A percentile compares a stretch with the other conserved stretches of the same genome.
phyloP scores from a whole-genome alignment of 225 moss, liverwort and hornwort species.

The Polytrichum commune region DNA sequence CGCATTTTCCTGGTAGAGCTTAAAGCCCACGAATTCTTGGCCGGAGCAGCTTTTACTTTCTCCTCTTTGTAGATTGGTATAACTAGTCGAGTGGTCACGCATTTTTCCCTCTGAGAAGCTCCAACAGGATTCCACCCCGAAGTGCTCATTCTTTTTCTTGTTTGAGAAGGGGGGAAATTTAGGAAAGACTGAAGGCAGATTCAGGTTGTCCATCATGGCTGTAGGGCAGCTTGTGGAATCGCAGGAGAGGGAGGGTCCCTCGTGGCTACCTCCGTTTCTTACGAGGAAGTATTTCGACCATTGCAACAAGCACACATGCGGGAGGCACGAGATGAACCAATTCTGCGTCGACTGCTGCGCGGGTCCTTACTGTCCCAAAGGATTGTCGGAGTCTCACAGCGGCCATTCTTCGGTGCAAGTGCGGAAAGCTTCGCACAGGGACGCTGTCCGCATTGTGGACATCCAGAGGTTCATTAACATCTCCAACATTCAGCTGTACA shows the following conservation, averaged over 20 bases:
- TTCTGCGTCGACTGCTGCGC: constrained; percentile 3
- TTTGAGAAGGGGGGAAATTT: too few species aligned
- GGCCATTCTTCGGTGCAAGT: constrained; percentile 5
- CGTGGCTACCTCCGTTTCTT: constrained; percentile 3
- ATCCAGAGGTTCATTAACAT: constrained; percentile 7
- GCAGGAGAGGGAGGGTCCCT: constrained; percentile 5
- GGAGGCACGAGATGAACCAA: constrained; percentile 11
- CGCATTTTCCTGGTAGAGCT: too few species aligned
- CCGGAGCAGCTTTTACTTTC: too few species aligned
- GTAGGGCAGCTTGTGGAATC: too few species aligned
- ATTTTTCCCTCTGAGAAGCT: too few species aligned
- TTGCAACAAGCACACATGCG: constrained; percentile 5
- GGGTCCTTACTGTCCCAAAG: constrained; percentile 8
- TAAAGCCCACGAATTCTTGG: too few species aligned
- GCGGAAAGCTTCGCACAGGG: constrained; percentile 11
- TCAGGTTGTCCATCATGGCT: too few species aligned
- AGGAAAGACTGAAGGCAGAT: too few species aligned
- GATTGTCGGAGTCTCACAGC: constrained; percentile 5
- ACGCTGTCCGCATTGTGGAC: constrained; percentile 4
- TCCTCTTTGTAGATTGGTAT: too few species aligned
- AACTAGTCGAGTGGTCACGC: too few species aligned
- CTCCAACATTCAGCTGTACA: constrained; percentile 9
- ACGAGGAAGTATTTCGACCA: constrained; percentile 2
- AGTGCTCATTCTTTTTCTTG: too few species aligned
- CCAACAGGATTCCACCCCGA: too few species aligned